These are phyloP conservation scores for Drechslerella dactyloides DNA, from an alignment of 2,329 filamentous ascomycete genomes.

Conservation along the genomic window DNA sequence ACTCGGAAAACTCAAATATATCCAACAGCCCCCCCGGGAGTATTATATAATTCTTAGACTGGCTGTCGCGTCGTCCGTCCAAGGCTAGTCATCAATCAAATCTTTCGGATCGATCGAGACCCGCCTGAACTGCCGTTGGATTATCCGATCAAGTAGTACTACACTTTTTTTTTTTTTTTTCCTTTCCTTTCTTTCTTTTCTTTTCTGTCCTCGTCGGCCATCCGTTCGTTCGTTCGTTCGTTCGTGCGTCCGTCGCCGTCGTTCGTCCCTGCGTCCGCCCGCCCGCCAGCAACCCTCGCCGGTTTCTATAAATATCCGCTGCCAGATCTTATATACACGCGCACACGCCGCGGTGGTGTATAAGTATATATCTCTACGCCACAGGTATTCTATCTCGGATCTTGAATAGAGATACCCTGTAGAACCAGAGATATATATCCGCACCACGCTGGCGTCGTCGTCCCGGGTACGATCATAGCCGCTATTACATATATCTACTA, in stretches of 20 bases:
- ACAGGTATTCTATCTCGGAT: no score
- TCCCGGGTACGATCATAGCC: no score
- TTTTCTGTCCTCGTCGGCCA: background rate
- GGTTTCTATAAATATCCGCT: conserved; percentile 5
- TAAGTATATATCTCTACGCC: no score
- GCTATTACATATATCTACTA: no score
- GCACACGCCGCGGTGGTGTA: no score
- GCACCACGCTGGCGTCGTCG: conserved; percentile 25
- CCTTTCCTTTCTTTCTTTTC: conserved; percentile 10
- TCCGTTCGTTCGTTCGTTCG: no score
- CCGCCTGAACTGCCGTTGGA: background rate
- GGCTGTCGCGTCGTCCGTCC: conserved; percentile 22
- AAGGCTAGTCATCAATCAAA: conserved; percentile 1
- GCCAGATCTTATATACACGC: conserved; percentile 1
- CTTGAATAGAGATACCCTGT: no score
- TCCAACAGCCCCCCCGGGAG: conserved; percentile 31
- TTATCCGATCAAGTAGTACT: background rate
- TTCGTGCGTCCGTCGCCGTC: background rate
- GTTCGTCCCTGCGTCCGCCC: no score
- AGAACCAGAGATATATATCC: no score
- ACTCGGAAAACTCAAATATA: no score
- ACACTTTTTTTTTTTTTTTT: background rate
- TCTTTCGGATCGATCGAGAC: conserved; percentile 2
- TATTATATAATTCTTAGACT: conserved; percentile 31
- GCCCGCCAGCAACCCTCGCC: background rate